Base-by-base conservation (phyloP, 345 rosid species). In the Kernera saxatilis region DNA sequence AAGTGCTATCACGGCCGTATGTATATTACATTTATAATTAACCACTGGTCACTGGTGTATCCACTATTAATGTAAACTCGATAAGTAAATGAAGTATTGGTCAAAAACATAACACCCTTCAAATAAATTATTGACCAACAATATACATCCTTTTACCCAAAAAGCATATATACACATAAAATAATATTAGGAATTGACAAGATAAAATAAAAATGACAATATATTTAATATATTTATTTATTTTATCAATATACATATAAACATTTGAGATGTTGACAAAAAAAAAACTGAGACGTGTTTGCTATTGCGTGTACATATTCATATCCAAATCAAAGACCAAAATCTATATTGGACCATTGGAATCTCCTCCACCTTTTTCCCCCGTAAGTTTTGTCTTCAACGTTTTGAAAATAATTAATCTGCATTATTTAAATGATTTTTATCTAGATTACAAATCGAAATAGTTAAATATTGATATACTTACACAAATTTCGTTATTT, bases 311-410 rank as follows among this genome's bases (percentile, higher is more conserved):
- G 64, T 55, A 9, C 29, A 52, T 37, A 52, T 43, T 35, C 50
- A 26, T 37, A 55, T 23, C 62, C 18, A 55, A 32, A 43, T 29
- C 15, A 53, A 9, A 32, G 37, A 53, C 37, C 58, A 53, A 53
- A 15, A 72, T 64, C 26, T 46, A 18, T 14, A 55, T 26, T 48
- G 72, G 72, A 66, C 77, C 77, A 56, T 29, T 19, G 36, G 52
- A 73, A 48, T 73, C 77, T 48, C 58, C 22, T 52, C 57, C 49
- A 50, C 61, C 36, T 65, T 64, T 44, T 66, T 45, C 29, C 32
- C 25, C 32, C 14, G 19, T 55, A 26, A 46, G 41, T 30, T 73
- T 65, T 56, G 58, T 73, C 65, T 45, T 70, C 56, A 37, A 46
- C 51, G 26, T 25, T 36, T 27, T 73, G 41, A 64, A 48, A 65